Percentiles rank a stretch among this genome's conserved stretches.
Conservation (phyloP, 352 stramenopile species). For the Plasmopara muralis region DNA sequence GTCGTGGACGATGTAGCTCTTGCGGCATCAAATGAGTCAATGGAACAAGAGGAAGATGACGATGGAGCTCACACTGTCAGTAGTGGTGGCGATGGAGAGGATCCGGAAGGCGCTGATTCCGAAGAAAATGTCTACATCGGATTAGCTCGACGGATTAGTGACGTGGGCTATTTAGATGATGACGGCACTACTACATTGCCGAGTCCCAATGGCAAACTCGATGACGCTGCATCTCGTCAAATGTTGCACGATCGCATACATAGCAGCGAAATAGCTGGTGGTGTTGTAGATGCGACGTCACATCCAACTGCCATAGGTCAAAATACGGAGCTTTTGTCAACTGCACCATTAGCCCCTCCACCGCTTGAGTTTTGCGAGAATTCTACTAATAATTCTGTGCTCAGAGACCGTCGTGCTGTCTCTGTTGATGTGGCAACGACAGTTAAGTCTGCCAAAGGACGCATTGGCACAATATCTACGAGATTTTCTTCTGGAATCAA, state of each 20-base stretch:
- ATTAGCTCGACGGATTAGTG: slow-evolving; percentile 26
- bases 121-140: slow-evolving; percentile 28
- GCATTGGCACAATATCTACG: slow-evolving; percentile 67
- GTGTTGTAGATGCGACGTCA: slow-evolving; percentile 26
- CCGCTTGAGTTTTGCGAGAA: slow-evolving; percentile 14
- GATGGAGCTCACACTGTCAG: slow-evolving; percentile 22
- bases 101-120: slow-evolving; percentile 16
- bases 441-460: slow-evolving; percentile 55
- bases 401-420: slow-evolving; percentile 26
- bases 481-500: slow-evolving; percentile 66
- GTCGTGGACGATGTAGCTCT: slow-evolving; percentile 28
- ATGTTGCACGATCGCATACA: slow-evolving; percentile 34
- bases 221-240: slow-evolving; percentile 11
- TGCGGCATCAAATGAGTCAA: slow-evolving; percentile 15
- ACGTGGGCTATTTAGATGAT: slow-evolving; percentile 34
- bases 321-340: slow-evolving; percentile 19
- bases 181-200: slow-evolving; percentile 15
- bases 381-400: slow-evolving; percentile 5
- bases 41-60: slow-evolving; percentile 35
- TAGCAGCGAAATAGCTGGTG: slow-evolving; percentile 30
- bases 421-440: slow-evolving; percentile 47
- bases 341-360: slow-evolving; percentile 16
- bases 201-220: slow-evolving; percentile 13
- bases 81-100: slow-evolving; percentile 30
- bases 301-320: slow-evolving; percentile 17